phyloP scores from a whole-genome alignment of 495 filamentous ascomycete species.

The Pseudomonodictys pantanalensis region DNA sequence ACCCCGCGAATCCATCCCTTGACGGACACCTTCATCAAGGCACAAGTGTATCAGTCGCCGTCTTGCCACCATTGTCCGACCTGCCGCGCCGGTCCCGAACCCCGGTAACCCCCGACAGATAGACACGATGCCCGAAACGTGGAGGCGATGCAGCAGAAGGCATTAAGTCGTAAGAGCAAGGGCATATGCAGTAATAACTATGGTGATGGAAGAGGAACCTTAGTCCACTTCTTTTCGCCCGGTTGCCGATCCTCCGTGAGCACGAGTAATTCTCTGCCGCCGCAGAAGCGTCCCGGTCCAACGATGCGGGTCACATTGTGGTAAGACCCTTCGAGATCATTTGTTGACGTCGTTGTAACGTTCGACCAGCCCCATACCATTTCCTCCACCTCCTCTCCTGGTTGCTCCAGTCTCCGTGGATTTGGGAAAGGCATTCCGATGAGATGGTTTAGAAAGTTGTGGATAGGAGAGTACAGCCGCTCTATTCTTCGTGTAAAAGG shows the following conservation, averaged over 20 bases:
- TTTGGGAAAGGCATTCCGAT: constrained; percentile 23
- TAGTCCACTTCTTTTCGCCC: neutral
- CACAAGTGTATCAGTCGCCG: too few relatives aligned
- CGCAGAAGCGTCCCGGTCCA: neutral
- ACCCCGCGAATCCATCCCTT: too few relatives aligned
- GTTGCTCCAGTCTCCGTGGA: constrained; percentile 15
- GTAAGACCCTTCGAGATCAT: neutral
- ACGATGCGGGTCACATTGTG: neutral
- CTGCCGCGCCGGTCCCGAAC: too few relatives aligned
- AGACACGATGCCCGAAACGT: too few relatives aligned
- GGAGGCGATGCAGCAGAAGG: too few relatives aligned
- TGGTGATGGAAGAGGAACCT: neutral
- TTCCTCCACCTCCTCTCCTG: constrained; percentile 12
- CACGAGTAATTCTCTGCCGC: neutral
- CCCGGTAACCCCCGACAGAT: too few relatives aligned
- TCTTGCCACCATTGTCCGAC: too few relatives aligned
- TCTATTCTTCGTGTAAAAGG: constrained; percentile 31
- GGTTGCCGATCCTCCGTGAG: neutral
- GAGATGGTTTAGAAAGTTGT: constrained; percentile 21
- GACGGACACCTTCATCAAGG: too few relatives aligned
- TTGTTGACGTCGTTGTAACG: neutral
- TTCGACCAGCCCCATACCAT: neutral
- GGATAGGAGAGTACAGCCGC: constrained; percentile 17
- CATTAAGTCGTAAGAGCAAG: too few relatives aligned
- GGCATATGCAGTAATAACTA: too few relatives aligned